Percentiles rank a stretch among this genome's conserved stretches.
These are phyloP conservation scores for Cystobasidium slooffiae DNA, from an alignment of 1,284 basidiomycete genomes.

Conservation along the genomic window DNA sequence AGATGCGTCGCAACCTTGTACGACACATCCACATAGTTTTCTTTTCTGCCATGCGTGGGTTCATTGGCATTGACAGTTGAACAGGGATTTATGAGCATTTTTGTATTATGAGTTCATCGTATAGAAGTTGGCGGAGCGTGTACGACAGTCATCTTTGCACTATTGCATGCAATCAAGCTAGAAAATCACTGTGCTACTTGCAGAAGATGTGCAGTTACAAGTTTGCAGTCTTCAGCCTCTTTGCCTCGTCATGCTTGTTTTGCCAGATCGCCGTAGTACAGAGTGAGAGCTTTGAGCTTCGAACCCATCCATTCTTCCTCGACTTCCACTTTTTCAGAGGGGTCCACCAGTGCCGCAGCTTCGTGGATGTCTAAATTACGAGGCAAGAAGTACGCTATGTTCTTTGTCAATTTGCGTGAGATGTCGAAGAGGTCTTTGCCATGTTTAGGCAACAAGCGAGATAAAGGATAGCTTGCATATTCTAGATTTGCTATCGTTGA, in stretches of 20 bases:
- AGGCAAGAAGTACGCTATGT: constrained; percentile 88
- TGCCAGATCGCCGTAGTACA: constrained; percentile 61
- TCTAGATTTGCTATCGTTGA: not conserved
- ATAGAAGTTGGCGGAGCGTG: no score
- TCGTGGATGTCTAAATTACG: constrained; percentile 78
- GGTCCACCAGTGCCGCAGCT: constrained; percentile 64
- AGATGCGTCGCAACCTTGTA: no score
- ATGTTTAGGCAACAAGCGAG: constrained; percentile 74
- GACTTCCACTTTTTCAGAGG: constrained; percentile 65
- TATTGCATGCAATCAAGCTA: no score
- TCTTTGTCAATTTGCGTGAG: constrained; percentile 69
- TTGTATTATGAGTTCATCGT: no score
- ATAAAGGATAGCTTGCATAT: constrained; percentile 67
- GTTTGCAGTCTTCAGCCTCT: not conserved
- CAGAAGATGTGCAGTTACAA: not conserved
- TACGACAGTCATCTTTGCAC: no score
- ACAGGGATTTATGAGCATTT: no score
- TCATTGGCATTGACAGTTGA: no score
- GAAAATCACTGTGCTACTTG: not conserved
- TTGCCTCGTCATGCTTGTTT: not conserved
- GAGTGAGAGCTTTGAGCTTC: constrained; percentile 71
- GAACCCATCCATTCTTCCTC: constrained; percentile 87
- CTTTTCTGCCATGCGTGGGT: no score
- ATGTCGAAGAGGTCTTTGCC: constrained; percentile 79
- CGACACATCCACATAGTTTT: no score